Conservation (phyloP, 2,329 filamentous ascomycete genomes). For the Rhynchosporium secalis region DNA sequence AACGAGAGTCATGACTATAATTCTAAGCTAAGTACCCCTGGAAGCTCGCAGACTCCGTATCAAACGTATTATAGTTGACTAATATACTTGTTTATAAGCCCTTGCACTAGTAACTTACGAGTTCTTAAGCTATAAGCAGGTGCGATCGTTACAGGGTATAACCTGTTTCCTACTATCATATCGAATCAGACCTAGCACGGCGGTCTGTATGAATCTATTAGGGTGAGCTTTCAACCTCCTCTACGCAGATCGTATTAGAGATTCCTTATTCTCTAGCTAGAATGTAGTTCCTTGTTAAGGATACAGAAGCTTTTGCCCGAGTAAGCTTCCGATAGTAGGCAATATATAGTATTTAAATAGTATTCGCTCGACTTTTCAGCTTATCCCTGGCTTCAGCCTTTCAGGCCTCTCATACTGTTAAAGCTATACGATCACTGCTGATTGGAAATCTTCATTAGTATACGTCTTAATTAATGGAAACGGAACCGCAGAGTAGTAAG, state of each 20-base stretch:
- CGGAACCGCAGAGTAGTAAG: neutral
- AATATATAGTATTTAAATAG: no score
- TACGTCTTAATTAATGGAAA: neutral
- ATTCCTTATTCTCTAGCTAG: neutral
- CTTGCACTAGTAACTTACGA: neutral
- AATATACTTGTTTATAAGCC: neutral
- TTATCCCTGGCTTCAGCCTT: neutral
- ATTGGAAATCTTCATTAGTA: neutral
- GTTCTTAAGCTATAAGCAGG: neutral
- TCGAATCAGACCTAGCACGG: neutral
- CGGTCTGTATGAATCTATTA: neutral
- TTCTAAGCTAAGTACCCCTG: neutral
- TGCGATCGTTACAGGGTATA: neutral
- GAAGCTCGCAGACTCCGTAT: slow-evolving; percentile 1
- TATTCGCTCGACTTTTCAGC: no score
- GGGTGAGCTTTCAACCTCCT: no score
- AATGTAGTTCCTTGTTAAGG: no score
- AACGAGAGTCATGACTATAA: neutral
- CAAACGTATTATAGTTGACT: neutral
- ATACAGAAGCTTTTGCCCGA: no score
- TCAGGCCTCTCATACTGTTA: neutral
- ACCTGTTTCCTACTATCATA: neutral
- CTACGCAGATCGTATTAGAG: neutral
- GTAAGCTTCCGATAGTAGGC: no score
- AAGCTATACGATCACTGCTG: neutral